A percentile compares a stretch with the other conserved stretches of the same genome.
Conservation (phyloP, 2,329 filamentous ascomycete species). For the Aschersonia sp. region DNA sequence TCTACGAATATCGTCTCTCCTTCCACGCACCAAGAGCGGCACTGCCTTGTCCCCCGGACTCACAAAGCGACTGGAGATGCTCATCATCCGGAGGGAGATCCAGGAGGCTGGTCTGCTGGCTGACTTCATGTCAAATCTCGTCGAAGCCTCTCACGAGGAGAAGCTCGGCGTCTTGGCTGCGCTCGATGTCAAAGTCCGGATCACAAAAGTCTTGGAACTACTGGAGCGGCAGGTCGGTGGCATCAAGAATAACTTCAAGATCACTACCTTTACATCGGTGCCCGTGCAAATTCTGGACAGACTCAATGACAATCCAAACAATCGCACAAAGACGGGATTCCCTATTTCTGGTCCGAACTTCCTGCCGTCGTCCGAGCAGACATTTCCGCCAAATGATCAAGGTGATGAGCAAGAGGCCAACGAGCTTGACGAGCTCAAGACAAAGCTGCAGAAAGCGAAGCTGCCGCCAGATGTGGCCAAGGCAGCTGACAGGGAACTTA, state of each 20-base stretch:
- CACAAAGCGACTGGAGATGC: slow-evolving; percentile 72
- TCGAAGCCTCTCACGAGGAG: slow-evolving; percentile 79
- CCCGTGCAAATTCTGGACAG: slow-evolving; percentile 47
- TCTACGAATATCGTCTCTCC: slow-evolving; percentile 70
- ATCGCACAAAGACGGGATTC: slow-evolving; percentile 14
- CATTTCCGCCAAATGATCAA: slow-evolving; percentile 30
- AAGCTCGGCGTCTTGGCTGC: slow-evolving; percentile 79
- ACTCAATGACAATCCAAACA: slow-evolving; percentile 24
- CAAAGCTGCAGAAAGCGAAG: slow-evolving; percentile 68
- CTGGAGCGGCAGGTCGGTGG: slow-evolving; percentile 67
- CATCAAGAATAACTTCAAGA: slow-evolving; percentile 78
- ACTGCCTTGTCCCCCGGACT: slow-evolving; percentile 68
- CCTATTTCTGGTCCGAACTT: slow-evolving; percentile 26
- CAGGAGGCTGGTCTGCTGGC: slow-evolving; percentile 74
- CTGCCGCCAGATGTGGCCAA: slow-evolving; percentile 76
- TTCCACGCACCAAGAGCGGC: slow-evolving; percentile 52
- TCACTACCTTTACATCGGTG: slow-evolving; percentile 62
- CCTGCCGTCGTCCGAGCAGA: slow-evolving; percentile 17
- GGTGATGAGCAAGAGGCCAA: slow-evolving; percentile 70
- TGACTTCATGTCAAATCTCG: slow-evolving; percentile 92
- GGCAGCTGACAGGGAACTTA: slow-evolving; percentile 80
- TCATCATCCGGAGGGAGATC: slow-evolving; percentile 70
- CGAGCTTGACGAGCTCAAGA: slow-evolving; percentile 83
- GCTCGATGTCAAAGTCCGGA: slow-evolving; percentile 60
- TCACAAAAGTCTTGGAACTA: slow-evolving; percentile 72